These are phyloP conservation scores for Fraxinus excelsior DNA, from an alignment of 257 asterid species.

Conservation along the genomic window DNA sequence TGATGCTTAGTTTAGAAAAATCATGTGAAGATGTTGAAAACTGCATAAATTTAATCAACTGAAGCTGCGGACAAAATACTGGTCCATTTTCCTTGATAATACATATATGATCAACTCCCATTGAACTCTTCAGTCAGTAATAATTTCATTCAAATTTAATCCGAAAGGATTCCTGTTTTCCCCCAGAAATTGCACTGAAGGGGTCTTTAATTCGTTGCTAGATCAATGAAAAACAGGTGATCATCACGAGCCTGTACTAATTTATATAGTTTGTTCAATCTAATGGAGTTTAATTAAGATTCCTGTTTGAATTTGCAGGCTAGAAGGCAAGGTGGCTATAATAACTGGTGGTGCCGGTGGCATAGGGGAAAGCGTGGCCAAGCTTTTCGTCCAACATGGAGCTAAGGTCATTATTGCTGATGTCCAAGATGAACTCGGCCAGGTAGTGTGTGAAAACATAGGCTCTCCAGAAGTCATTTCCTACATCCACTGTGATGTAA, in stretches of 20 bases:
- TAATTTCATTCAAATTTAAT: no score
- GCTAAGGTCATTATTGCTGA: slow-evolving; percentile 30
- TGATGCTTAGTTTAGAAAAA: no score
- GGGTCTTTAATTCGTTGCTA: background rate
- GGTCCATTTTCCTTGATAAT: no score
- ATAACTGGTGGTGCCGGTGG: slow-evolving; percentile 46
- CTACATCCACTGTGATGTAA: slow-evolving; percentile 47
- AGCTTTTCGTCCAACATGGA: background rate
- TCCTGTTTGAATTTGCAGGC: slow-evolving; percentile 18
- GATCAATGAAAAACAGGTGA: background rate
- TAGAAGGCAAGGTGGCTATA: slow-evolving; percentile 41
- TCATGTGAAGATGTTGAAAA: no score
- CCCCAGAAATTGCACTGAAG: no score
- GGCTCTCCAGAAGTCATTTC: slow-evolving; percentile 22
- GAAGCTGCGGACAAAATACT: no score
- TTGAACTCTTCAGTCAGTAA: no score
- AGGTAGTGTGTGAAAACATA: slow-evolving; percentile 15
- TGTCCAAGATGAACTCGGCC: slow-evolving; percentile 37
- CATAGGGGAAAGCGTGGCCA: slow-evolving; percentile 33
- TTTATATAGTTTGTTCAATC: background rate
- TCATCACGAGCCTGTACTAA: background rate
- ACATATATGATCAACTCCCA: no score
- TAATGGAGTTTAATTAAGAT: background rate
- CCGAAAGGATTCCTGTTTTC: no score
- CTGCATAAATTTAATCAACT: no score